Evolutionary conservation across 805 yeast genomes (phyloP).

Genomic region (Starmera quercuum): DNA sequence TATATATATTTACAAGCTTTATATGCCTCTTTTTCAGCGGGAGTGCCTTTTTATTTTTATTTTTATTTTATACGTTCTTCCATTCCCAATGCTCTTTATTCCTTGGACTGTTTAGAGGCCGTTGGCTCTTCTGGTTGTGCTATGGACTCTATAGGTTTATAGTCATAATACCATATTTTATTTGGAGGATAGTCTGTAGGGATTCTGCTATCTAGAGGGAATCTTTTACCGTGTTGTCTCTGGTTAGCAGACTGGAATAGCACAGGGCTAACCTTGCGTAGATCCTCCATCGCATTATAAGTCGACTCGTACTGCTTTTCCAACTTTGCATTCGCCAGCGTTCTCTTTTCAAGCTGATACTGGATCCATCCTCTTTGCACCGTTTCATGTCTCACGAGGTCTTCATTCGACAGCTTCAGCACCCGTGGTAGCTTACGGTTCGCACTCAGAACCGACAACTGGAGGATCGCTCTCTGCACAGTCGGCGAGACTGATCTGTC

Average conservation of each 20-base stretch:
- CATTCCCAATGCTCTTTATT: too few species aligned
- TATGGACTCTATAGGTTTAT: conserved; percentile 21
- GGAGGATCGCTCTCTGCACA: conserved; percentile 39
- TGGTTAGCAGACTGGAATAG: conserved; percentile 58
- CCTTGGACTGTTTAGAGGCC: too few species aligned
- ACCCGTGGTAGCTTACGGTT: conserved; percentile 82
- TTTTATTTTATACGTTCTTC: too few species aligned
- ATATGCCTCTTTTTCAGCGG: too few species aligned
- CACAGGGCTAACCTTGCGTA: conserved; percentile 41
- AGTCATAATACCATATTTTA: conserved; percentile 68
- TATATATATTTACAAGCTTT: too few species aligned
- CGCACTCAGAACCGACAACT: conserved; percentile 77
- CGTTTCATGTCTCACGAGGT: conserved; percentile 74
- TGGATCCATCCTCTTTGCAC: conserved; percentile 78
- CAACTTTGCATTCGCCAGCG: conserved; percentile 33
- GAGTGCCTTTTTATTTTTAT: too few species aligned
- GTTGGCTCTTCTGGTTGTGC: too few species aligned
- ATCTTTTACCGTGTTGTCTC: conserved; percentile 47
- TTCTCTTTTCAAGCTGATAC: conserved; percentile 45
- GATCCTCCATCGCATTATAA: conserved; percentile 63
- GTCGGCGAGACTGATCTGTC: conserved; percentile 34
- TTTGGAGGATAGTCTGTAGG: conserved; percentile 90
- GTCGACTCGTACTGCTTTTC: conserved; percentile 59
- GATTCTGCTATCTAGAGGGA: conserved; percentile 76
- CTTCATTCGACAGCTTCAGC: conserved; percentile 70